phyloP scores from a whole-genome alignment of 257 asterid species.

The Capsicum pubescens region DNA sequence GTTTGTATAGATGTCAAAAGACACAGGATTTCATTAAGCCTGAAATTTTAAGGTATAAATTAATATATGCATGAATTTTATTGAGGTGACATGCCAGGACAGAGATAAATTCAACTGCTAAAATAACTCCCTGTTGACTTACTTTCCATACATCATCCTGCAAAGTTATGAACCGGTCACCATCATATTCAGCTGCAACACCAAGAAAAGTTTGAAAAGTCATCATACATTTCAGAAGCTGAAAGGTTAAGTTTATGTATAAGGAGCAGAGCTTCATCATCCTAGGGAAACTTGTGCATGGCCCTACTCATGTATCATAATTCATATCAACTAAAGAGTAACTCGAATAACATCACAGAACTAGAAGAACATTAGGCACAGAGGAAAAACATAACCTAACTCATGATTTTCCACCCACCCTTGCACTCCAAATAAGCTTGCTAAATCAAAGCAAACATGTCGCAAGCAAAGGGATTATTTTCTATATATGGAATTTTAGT shows the following conservation, averaged over 20 bases:
- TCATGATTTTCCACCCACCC: background rate
- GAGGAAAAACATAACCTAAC: background rate
- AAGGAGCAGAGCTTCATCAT: slow-evolving; percentile 16
- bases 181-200: slow-evolving; percentile 85
- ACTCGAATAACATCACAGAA: background rate
- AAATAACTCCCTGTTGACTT: slow-evolving; percentile 46
- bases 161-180: slow-evolving; percentile 72
- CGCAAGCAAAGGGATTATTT: background rate
- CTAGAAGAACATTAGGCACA: background rate
- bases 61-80: slow-evolving; percentile 2
- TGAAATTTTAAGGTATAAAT: slow-evolving; percentile 11
- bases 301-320: background rate
- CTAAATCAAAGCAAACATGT: background rate
- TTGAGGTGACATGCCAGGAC: background rate
- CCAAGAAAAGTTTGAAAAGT: slow-evolving; percentile 31
- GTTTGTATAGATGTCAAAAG: slow-evolving; percentile 13
- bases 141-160: slow-evolving; percentile 88
- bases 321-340: background rate
- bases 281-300: background rate
- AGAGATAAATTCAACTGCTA: background rate
- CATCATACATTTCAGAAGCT: slow-evolving; percentile 17
- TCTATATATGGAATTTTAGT: background rate
- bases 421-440: background rate
- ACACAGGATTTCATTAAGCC: background rate
- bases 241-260: slow-evolving; percentile 4